phyloP scores from a whole-genome alignment of 1,284 basidiomycete genomes.

The Cystobasidium sp. region DNA sequence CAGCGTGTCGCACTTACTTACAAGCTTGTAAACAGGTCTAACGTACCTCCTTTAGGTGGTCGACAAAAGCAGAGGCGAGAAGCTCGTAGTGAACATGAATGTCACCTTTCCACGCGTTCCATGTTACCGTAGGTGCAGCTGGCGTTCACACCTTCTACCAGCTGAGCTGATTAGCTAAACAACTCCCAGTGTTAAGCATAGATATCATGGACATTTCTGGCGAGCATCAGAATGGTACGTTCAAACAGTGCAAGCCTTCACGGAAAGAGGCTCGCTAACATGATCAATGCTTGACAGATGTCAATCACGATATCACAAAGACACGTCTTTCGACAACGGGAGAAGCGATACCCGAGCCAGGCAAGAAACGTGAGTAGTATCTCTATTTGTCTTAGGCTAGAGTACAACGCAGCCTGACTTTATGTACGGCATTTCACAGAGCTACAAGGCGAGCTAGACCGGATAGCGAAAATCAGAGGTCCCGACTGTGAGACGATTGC shows the following conservation, averaged over 20 bases:
- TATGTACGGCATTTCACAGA: slow-evolving; percentile 58
- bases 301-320: slow-evolving; percentile 87
- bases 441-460: slow-evolving; percentile 82
- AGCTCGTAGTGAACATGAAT: slow-evolving; percentile 87
- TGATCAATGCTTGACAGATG: slow-evolving; percentile 60
- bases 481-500: slow-evolving; percentile 37
- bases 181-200: slow-evolving; percentile 78
- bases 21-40: background rate
- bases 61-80: slow-evolving; percentile 92
- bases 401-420: background rate
- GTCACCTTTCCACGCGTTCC: slow-evolving; percentile 95
- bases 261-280: background rate
- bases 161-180: slow-evolving; percentile 3
- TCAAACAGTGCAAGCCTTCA: background rate
- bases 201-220: slow-evolving; percentile 99
- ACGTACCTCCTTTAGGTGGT: slow-evolving; percentile 62
- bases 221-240: slow-evolving; percentile 73
- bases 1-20: too few relatives aligned
- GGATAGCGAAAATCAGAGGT: slow-evolving; percentile 58
- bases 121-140: slow-evolving; percentile 80
- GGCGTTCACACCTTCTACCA: background rate
- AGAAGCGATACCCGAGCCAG: slow-evolving; percentile 63
- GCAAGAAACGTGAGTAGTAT: slow-evolving; percentile 49
- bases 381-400: background rate
- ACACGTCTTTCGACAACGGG: slow-evolving; percentile 73